Percentiles rank a stretch among this genome's conserved stretches.
Evolutionary conservation across 2,329 filamentous ascomycete genomes (phyloP).

Genomic region (Ceratocystiopsis minuta): DNA sequence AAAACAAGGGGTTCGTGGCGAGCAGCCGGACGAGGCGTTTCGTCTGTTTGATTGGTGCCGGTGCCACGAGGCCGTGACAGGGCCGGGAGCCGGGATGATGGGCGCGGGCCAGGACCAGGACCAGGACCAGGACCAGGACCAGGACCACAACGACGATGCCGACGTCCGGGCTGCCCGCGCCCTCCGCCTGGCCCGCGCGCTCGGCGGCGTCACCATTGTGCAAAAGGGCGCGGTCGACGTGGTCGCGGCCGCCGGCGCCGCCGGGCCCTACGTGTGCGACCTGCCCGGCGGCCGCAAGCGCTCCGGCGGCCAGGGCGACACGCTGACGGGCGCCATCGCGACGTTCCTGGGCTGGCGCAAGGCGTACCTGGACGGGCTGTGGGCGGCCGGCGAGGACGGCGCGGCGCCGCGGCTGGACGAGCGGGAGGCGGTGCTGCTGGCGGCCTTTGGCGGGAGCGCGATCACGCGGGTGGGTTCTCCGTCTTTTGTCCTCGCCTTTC

Average conservation of each 20-base stretch:
- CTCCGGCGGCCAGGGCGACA: conserved; percentile 89
- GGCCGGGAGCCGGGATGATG: no score
- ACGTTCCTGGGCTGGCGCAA: conserved; percentile 79
- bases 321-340: conserved; percentile 72
- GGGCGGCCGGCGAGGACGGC: conserved; percentile 35
- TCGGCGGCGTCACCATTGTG: conserved; percentile 78
- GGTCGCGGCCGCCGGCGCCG: conserved; percentile 25
- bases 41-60: no score
- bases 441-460: conserved; percentile 70
- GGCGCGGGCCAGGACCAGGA: conserved; percentile 21
- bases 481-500: background rate
- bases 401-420: conserved; percentile 13
- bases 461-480: conserved; percentile 53
- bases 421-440: conserved; percentile 47
- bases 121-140: conserved; percentile 6
- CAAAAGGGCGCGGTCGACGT: conserved; percentile 76
- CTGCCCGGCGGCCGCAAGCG: conserved; percentile 70
- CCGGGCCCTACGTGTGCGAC: conserved; percentile 36
- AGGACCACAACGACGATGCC: background rate
- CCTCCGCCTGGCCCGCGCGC: conserved; percentile 49
- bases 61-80: no score
- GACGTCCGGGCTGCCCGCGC: conserved; percentile 34
- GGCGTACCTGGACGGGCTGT: conserved; percentile 69
- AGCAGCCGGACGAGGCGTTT: no score
- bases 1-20: no score